Base-by-base conservation (phyloP, 306 rosid species). In the Sesbania bispinosa region DNA sequence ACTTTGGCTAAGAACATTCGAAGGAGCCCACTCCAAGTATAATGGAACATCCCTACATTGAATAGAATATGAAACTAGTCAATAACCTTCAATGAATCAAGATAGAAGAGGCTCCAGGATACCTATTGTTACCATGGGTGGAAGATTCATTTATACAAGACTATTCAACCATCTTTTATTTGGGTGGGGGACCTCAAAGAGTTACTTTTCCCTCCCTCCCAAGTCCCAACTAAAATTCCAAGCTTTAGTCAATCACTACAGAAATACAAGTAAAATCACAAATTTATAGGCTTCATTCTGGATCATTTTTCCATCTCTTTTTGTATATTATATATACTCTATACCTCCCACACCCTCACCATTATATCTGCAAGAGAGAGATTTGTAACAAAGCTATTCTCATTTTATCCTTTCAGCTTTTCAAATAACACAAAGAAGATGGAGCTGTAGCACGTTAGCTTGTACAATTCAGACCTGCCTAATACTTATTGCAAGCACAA, bases 21-120 rank as follows among this genome's bases (percentile, higher is more conserved):
- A 82, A 60, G 99, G 99, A 67, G 97, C 97, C 97, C 97, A 89
- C 74, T 94, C 97, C 88, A 94, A 81, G 82, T 90, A 94, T 55
- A 90, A 77, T 4, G 99, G 99, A 47, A 85, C 88, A 86, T 87
- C 97, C 86, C 99, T 94, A 60, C 64, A 50, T 69, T 72, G 65
- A 79, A 39, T 50, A 15, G 20, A 59, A 50, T 7, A 38, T 55
- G 62, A 54, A 75, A 15, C 42, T 58, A 60, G 73, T 74, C 80
- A 45, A 70, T 60, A 41, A 36, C 68, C 76, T 53, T 60, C 60
- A 10, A 51, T 51, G 8, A 79, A 42, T 50, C 69, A 55, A 8
- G 52, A 69, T 19, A 47, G 43, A 18, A 42, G 9, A 67, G 39
- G 54, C 59, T 29, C 20, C 67, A 41, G 11, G 48, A 50, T 20